phyloP scores from a whole-genome alignment of 495 filamentous ascomycete genomes.

The Penicillium egyptiacum region DNA sequence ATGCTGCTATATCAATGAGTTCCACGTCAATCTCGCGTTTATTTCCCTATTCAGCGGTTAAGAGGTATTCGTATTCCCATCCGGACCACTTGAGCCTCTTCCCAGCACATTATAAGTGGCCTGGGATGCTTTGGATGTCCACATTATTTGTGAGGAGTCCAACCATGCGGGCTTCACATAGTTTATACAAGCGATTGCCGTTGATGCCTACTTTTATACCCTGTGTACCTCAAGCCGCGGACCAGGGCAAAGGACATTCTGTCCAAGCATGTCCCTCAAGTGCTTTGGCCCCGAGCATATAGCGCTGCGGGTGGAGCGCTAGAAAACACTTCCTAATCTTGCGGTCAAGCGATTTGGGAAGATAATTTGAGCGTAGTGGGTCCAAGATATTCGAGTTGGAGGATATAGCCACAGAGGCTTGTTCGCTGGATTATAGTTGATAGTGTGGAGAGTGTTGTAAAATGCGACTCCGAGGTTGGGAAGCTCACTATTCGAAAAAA shows the following conservation, averaged over 20 bases:
- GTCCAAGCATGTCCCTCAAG: neutral
- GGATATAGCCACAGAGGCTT: neutral
- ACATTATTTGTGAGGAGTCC: neutral
- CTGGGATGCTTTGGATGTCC: neutral
- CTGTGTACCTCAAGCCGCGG: neutral
- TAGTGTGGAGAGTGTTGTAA: neutral
- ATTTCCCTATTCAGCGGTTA: neutral
- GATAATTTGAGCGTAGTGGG: conserved; percentile 25
- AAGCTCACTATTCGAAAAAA: neutral
- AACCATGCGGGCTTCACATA: neutral
- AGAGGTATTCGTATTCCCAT: neutral
- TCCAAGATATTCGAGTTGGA: conserved; percentile 14
- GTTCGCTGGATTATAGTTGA: neutral
- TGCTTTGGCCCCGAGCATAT: neutral
- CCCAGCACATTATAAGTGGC: neutral
- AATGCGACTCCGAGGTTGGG: neutral
- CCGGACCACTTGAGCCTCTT: neutral
- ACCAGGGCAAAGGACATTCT: neutral
- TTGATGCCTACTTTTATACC: neutral
- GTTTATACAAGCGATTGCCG: neutral
- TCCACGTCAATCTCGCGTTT: neutral
- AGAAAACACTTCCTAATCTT: conserved; percentile 18
- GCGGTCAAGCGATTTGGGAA: conserved; percentile 32
- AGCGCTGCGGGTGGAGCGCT: conserved; percentile 8
- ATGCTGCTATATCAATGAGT: neutral